Evolutionary conservation across 1,139 yeast genomes (phyloP), one percentile per base, ranked within the genome.

Genomic region (Hemisphaericaspora lyxosophila): DNA sequence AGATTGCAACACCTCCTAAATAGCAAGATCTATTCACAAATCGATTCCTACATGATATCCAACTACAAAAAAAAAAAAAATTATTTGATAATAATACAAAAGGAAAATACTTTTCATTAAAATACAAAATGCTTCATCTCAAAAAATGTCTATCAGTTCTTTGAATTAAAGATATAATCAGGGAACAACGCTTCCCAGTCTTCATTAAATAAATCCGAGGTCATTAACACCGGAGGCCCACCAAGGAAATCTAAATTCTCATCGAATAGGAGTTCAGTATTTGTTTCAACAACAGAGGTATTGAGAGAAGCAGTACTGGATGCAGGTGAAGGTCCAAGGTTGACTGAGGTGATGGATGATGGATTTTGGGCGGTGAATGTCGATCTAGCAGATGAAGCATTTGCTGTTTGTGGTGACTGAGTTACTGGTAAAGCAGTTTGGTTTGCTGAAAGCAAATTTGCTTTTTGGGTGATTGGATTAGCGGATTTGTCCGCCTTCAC

Each of bases 141-240:
- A 25, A 26, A 5, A 26, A n/a, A 14, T 13, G 31, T 26, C 33
- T 36, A 32, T 29, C 34, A 44, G 35, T 43, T 46, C 35, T 48
- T 52, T 12, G 49, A 44, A 38, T 53, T 51, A 26, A 58, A 43
- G 16, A 59, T 47, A 42, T 67, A 67, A 42, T 70, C 75, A 0
- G 76, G 75, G 43, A 73, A 73, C 39, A 73, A 58, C 0, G 73
- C 59, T 38, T 70, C 78, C 79, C 78, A 73, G 47, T 72, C 76
- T 45, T 70, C 75, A 42, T 68, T 67, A 46, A 70, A 68, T 48
- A 72, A 61, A 44, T 72, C 78, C 2, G 77, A 70, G 0, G 78
- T 72, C 78, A 73, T 73, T 40, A 73, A 64, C 14, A 73, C 72
- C 4, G 78, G 78, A 1, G 78, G 79, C 3, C 79, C 78, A 11